These are phyloP conservation scores for Odonthalia washingtoniensis DNA, from an alignment of 31 red algal species.

Conservation along the genomic window DNA sequence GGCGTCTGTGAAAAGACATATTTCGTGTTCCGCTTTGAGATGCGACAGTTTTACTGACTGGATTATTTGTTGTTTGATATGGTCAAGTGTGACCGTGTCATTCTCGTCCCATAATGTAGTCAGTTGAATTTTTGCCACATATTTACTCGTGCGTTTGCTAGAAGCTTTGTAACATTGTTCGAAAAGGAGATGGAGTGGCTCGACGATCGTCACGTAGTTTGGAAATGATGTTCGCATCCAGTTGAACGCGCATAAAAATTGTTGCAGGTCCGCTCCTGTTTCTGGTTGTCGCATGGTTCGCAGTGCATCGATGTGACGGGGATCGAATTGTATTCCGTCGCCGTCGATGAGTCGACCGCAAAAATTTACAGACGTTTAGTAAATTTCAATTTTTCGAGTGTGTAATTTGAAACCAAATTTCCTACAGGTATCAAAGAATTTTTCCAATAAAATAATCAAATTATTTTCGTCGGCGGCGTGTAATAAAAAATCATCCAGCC, in stretches of 20 bases:
- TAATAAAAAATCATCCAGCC: conserved; percentile 6
- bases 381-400: background rate
- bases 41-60: too few relatives aligned
- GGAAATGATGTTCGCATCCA: background rate
- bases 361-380: background rate
- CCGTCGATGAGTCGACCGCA: background rate
- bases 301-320: background rate
- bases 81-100: too few relatives aligned
- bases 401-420: background rate
- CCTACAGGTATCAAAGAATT: background rate
- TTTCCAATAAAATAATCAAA: background rate
- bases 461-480: background rate
- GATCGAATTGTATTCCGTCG: background rate
- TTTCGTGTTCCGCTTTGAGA: too few relatives aligned
- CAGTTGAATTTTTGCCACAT: background rate
- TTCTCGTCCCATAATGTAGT: too few relatives aligned
- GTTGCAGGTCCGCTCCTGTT: conserved; percentile 14
- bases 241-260: conserved; percentile 23
- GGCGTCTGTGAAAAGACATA: too few relatives aligned
- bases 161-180: background rate
- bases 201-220: background rate
- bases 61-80: too few relatives aligned
- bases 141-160: background rate
- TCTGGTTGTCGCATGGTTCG: background rate
- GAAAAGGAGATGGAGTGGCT: conserved; percentile 10